Evolutionary conservation across 495 filamentous ascomycete species (phyloP).

Genomic region (Jackrogersella minutella): DNA sequence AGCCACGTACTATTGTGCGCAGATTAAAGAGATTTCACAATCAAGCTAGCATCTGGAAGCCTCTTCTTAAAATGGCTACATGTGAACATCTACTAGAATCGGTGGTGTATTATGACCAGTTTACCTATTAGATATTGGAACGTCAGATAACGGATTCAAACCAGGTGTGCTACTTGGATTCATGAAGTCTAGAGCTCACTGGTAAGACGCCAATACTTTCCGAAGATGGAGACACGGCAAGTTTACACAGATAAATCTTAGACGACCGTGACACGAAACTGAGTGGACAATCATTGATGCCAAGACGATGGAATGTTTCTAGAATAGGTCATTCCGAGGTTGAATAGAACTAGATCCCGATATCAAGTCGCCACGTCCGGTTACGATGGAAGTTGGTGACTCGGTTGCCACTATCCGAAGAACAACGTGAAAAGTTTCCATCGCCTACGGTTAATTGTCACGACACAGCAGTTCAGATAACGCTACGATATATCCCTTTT

Average conservation of each 20-base stretch:
- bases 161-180: not conserved
- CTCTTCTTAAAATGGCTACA: not conserved
- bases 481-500: slow-evolving; percentile 4
- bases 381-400: not conserved
- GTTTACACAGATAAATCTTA: not conserved
- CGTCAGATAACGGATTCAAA: not conserved
- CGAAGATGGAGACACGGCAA: not conserved
- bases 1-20: not conserved
- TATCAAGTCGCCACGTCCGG: not conserved
- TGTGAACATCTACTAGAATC: not conserved
- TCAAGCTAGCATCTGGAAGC: not conserved
- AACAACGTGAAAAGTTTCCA: not conserved
- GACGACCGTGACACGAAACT: not conserved
- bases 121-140: not conserved
- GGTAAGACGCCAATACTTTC: not conserved
- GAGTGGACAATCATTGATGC: not conserved
- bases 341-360: not conserved
- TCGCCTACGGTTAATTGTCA: slow-evolving; percentile 21
- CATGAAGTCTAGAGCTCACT: not conserved
- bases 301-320: slow-evolving; percentile 13
- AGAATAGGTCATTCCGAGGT: slow-evolving; percentile 7
- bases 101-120: not conserved
- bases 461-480: not conserved
- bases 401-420: not conserved
- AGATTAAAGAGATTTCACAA: not conserved